Percentiles rank a stretch among this genome's conserved stretches.
Conservation (phyloP, 805 yeast species). For the Yamadazyma sp. region DNA sequence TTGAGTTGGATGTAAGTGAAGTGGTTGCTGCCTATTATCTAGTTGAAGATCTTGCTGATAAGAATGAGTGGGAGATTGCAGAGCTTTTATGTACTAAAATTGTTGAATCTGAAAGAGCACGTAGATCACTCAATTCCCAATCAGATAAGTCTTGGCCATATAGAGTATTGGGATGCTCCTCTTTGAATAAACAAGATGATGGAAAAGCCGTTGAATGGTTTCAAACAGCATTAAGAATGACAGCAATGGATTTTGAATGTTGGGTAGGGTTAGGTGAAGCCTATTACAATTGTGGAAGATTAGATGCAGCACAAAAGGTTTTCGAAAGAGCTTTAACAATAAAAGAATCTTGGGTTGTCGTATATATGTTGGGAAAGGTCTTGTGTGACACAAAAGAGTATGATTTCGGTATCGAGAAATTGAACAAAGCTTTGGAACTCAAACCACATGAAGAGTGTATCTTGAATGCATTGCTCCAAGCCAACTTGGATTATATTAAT, state of each 20-base stretch:
- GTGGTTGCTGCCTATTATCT: conserved; percentile 69
- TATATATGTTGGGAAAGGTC: conserved; percentile 65
- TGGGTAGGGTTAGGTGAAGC: conserved; percentile 99
- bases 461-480: conserved; percentile 53
- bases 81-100: conserved; percentile 68
- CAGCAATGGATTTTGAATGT: conserved; percentile 65
- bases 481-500: conserved; percentile 52
- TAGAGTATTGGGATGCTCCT: conserved; percentile 77
- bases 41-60: conserved; percentile 63
- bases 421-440: conserved; percentile 39
- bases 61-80: conserved; percentile 81
- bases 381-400: conserved; percentile 63
- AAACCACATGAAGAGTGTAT: conserved; percentile 48
- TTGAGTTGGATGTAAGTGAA: conserved; percentile 80
- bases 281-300: conserved; percentile 76
- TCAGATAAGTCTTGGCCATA: conserved; percentile 75
- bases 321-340: conserved; percentile 61
- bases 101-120: conserved; percentile 59
- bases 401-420: conserved; percentile 52
- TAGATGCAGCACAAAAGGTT: conserved; percentile 84
- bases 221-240: conserved; percentile 76
- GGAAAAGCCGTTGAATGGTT: conserved; percentile 83
- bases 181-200: conserved; percentile 67
- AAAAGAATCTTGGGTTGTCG: conserved; percentile 57
- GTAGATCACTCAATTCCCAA: conserved; percentile 39